Evolutionary conservation across 805 yeast genomes (phyloP).

Genomic region (Clavispora fructus): DNA sequence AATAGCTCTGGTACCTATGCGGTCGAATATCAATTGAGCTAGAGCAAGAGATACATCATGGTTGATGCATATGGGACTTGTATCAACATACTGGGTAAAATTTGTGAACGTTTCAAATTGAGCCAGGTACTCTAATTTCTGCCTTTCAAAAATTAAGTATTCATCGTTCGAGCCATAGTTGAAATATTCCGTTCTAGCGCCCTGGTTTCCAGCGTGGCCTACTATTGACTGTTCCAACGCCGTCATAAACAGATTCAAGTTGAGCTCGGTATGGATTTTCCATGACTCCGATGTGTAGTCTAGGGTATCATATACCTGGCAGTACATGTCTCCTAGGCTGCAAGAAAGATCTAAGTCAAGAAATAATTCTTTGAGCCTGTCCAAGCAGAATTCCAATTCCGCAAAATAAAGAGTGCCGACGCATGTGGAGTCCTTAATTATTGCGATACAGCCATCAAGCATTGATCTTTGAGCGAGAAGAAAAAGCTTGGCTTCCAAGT

Average conservation of each 20-base stretch:
- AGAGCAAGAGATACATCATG: conserved; percentile 44
- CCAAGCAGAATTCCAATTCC: conserved; percentile 48
- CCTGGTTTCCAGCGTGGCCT: neutral
- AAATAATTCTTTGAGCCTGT: conserved; percentile 31
- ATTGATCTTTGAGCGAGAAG: conserved; percentile 37
- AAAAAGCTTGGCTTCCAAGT: conserved; percentile 29
- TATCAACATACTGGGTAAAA: conserved; percentile 39
- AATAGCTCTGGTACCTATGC: conserved; percentile 48
- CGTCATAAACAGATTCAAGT: neutral
- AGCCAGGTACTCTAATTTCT: conserved; percentile 7
- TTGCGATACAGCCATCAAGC: conserved; percentile 50
- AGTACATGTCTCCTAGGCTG: conserved; percentile 22
- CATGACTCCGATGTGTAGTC: neutral
- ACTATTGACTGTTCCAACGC: neutral
- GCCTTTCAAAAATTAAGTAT: conserved; percentile 5
- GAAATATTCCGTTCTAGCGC: neutral
- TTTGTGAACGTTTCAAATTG: conserved; percentile 28
- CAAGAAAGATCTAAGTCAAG: conserved; percentile 16
- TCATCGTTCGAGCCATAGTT: conserved; percentile 1
- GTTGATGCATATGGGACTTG: conserved; percentile 44
- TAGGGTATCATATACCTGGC: conserved; percentile 13
- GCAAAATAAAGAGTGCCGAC: conserved; percentile 48
- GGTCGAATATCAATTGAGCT: conserved; percentile 47
- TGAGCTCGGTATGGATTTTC: neutral
- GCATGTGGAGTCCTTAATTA: conserved; percentile 29